Conservation (phyloP, 495 filamentous ascomycete genomes). For the Cercophora scortea region DNA sequence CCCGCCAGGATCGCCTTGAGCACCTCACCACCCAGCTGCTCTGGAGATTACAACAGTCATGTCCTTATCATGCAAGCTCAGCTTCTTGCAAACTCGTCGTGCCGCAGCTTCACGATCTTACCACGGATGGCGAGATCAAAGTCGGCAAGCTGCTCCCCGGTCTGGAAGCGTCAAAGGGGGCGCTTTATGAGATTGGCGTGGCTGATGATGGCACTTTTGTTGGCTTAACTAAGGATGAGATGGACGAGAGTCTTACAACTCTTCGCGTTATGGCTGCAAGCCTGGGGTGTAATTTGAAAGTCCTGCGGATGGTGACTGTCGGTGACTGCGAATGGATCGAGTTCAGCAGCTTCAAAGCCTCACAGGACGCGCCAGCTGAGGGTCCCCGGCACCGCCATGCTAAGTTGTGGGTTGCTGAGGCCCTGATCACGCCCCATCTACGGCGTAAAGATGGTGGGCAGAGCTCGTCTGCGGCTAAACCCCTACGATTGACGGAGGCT, state of each 20-base stretch:
- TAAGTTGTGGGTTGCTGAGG: slow-evolving; percentile 84
- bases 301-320: slow-evolving; percentile 76
- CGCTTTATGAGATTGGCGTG: slow-evolving; percentile 93
- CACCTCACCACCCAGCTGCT: slow-evolving; percentile 90
- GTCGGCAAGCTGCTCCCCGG: slow-evolving; percentile 64
- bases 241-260: slow-evolving; percentile 81
- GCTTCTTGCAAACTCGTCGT: slow-evolving; percentile 57
- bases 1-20: slow-evolving; percentile 74
- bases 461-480: not conserved
- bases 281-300: slow-evolving; percentile 79
- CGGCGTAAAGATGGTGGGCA: slow-evolving; percentile 10
- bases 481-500: slow-evolving; percentile 7
- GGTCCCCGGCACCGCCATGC: slow-evolving; percentile 28
- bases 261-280: slow-evolving; percentile 84
- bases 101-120: slow-evolving; percentile 58
- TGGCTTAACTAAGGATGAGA: slow-evolving; percentile 81
- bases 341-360: slow-evolving; percentile 2
- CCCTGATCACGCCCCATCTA: slow-evolving; percentile 40
- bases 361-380: not conserved
- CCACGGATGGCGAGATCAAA: slow-evolving; percentile 47
- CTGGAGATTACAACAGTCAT: slow-evolving; percentile 93
- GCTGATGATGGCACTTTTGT: slow-evolving; percentile 90
- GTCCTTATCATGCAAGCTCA: slow-evolving; percentile 76
- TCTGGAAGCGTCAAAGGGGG: slow-evolving; percentile 85
- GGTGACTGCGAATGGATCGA: slow-evolving; percentile 73